Evolutionary conservation across 768 basidiomycete genomes (phyloP).

Genomic region (Phaffia australis): DNA sequence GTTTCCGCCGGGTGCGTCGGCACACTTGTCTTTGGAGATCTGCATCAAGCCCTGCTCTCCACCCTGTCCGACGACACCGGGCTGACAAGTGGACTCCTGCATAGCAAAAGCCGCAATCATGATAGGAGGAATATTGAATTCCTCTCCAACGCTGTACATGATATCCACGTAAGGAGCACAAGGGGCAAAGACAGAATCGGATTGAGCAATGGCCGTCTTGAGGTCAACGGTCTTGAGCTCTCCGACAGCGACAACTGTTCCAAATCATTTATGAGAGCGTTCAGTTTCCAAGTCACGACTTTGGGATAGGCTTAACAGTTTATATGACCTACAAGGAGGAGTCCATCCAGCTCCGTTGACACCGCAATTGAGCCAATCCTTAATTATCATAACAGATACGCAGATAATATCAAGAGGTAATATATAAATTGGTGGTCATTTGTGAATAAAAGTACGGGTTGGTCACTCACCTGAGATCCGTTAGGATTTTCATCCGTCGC

Average conservation of each 20-base stretch:
- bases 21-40: constrained; percentile 32
- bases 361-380: constrained; percentile 23
- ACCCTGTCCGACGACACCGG: constrained; percentile 54
- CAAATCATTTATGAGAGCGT: not conserved
- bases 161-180: constrained; percentile 34
- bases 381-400: not conserved
- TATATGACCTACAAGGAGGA: constrained; percentile 15
- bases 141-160: constrained; percentile 32
- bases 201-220: constrained; percentile 12
- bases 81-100: constrained; percentile 73
- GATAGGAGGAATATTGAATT: constrained; percentile 51
- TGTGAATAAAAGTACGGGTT: too few relatives aligned
- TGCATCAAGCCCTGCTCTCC: constrained; percentile 66
- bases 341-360: constrained; percentile 24
- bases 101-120: constrained; percentile 75
- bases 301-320: not conserved
- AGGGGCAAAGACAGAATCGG: constrained; percentile 29
- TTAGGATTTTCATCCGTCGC: not conserved
- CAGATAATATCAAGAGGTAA: too few relatives aligned
- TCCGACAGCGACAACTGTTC: constrained; percentile 17
- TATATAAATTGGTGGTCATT: too few relatives aligned
- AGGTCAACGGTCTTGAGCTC: constrained; percentile 24
- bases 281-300: not conserved
- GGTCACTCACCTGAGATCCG: constrained; percentile 18
- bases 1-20: constrained; percentile 26